Percentiles rank a stretch among this genome's conserved stretches.
phyloP scores from a whole-genome alignment of 2,329 filamentous ascomycete genomes.

The Camptophora hylomeconis region DNA sequence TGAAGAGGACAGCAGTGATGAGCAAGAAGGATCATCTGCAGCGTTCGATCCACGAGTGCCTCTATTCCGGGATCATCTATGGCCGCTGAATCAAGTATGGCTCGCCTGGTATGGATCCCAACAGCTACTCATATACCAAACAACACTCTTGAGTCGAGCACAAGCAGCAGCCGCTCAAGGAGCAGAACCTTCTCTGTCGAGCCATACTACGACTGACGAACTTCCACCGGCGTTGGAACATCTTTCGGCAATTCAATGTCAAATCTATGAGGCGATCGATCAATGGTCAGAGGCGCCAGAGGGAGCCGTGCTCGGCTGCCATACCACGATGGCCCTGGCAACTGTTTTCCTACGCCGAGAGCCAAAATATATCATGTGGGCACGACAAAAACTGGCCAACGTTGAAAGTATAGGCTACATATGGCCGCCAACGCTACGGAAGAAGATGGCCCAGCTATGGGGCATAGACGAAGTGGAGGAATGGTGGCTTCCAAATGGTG shows the following conservation, averaged over 20 bases:
- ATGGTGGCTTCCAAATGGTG: conserved; percentile 84
- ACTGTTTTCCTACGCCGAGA: conserved; percentile 61
- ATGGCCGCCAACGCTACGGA: conserved; percentile 60
- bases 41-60: conserved; percentile 18
- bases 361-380: conserved; percentile 59
- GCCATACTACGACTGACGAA: conserved; percentile 8
- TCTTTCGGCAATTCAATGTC: conserved; percentile 58
- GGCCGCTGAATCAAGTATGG: conserved; percentile 59
- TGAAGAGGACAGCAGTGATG: too few relatives aligned
- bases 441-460: conserved; percentile 65
- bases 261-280: conserved; percentile 67
- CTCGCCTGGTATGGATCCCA: conserved; percentile 69
- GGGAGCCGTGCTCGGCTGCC: conserved; percentile 58
- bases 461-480: conserved; percentile 43
- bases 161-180: conserved; percentile 4
- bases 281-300: conserved; percentile 56
- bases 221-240: conserved; percentile 41
- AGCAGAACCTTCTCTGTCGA: background rate
- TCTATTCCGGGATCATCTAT: conserved; percentile 57
- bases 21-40: conserved; percentile 32
- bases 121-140: conserved; percentile 69
- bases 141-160: conserved; percentile 43
- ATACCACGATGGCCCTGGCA: conserved; percentile 64
- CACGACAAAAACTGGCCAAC: conserved; percentile 61
- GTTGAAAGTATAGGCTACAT: conserved; percentile 72